Conservation (phyloP, 78 protist genomes). For the Guillardia theta region DNA sequence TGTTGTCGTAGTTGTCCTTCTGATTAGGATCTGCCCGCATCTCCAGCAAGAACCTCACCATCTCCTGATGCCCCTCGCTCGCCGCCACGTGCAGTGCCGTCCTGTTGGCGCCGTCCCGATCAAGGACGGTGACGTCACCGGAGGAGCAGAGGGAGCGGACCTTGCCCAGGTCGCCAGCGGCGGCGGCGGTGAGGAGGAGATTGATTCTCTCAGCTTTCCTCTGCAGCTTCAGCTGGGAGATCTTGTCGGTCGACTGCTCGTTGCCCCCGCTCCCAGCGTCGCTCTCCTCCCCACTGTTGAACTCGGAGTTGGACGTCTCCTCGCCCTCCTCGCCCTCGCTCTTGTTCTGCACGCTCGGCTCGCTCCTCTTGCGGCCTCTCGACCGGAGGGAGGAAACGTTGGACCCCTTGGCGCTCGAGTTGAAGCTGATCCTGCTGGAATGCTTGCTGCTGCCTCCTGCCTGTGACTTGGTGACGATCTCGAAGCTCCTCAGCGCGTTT, state of each 20-base stretch:
- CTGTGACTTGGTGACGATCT: not conserved
- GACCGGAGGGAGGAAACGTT: not conserved
- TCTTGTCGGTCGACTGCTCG: not conserved
- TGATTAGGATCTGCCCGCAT: conserved; percentile 28
- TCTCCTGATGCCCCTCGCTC: not conserved
- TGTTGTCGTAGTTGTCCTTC: conserved; percentile 64
- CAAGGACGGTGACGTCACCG: not conserved
- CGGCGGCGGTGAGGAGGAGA: not conserved
- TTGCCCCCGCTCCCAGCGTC: no score
- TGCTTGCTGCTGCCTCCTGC: not conserved
- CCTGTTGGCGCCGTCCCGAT: not conserved
- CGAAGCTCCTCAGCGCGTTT: not conserved
- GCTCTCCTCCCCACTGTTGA: no score
- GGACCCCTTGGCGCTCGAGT: not conserved
- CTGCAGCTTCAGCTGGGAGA: not conserved
- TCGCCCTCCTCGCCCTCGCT: not conserved
- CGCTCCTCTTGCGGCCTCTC: not conserved
- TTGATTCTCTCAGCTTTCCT: not conserved
- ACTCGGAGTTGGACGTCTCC: not conserved
- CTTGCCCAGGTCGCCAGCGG: not conserved
- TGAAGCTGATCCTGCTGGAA: not conserved
- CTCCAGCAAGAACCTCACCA: conserved; percentile 13
- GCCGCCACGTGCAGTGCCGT: not conserved
- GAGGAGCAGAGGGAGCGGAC: not conserved
- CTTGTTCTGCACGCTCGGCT: no score